A percentile compares a stretch with the other conserved stretches of the same genome.
These are phyloP conservation scores for Fusarium newnesense DNA, from an alignment of 2,329 filamentous ascomycete species.

Conservation along the genomic window DNA sequence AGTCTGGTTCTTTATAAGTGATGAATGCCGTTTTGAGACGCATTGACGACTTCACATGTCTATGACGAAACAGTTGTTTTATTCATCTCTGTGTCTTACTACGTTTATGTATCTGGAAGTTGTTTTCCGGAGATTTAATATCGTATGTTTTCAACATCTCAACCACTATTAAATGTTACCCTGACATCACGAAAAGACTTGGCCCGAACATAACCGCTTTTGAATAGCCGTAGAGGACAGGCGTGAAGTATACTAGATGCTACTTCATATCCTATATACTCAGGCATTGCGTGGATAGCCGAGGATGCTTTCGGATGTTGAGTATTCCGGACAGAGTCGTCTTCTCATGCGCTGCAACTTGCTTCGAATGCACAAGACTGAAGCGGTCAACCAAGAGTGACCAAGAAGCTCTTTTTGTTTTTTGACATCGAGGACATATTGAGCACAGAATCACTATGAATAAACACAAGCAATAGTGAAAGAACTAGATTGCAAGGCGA, in stretches of 20 bases:
- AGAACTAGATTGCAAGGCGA: neutral
- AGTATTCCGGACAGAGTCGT: neutral
- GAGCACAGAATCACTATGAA: too few relatives aligned
- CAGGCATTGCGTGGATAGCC: neutral
- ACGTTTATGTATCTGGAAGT: neutral
- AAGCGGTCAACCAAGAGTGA: neutral
- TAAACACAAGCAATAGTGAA: too few relatives aligned
- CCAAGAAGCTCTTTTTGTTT: fast-evolving
- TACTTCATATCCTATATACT: neutral
- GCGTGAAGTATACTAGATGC: neutral
- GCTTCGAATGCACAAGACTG: fast-evolving
- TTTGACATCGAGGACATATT: fast-evolving
- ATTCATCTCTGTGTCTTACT: neutral
- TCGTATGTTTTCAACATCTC: slow-evolving; percentile 1
- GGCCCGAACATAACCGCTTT: neutral
- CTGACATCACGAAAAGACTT: neutral
- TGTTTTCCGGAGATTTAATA: neutral
- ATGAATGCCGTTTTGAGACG: neutral
- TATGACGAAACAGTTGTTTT: neutral
- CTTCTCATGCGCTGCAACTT: neutral
- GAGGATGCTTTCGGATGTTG: neutral
- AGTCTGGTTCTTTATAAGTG: slow-evolving; percentile 1
- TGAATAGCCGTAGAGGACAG: fast-evolving
- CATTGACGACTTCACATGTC: neutral
- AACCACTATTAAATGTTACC: neutral